These are phyloP conservation scores for Sporothrix euskadiensis DNA, from an alignment of 2,329 filamentous ascomycete species.

Conservation along the genomic window DNA sequence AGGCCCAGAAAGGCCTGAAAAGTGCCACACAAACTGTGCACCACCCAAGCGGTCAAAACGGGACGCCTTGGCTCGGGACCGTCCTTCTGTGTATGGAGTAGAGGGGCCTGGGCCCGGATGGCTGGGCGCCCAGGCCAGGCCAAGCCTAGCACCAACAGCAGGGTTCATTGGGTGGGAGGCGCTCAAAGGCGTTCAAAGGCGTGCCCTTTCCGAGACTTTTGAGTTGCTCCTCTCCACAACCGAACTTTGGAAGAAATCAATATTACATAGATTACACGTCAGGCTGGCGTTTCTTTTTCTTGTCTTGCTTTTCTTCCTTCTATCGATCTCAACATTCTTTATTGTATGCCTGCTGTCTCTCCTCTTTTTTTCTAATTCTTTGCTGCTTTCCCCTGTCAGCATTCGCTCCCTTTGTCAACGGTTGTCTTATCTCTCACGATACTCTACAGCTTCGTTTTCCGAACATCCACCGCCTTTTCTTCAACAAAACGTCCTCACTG, in stretches of 20 bases:
- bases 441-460: not conserved
- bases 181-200: not conserved
- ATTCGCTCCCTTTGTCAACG: not conserved
- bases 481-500: not conserved
- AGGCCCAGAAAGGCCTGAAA: not conserved
- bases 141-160: not conserved
- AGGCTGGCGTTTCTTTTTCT: not conserved
- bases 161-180: not conserved
- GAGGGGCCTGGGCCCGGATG: not conserved
- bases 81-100: not conserved
- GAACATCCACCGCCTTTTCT: not conserved
- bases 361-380: not conserved
- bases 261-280: not conserved
- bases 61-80: not conserved
- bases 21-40: too few relatives aligned
- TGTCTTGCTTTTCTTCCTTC: not conserved
- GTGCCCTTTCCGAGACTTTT: not conserved
- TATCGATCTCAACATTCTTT: not conserved
- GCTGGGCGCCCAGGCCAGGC: not conserved
- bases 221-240: not conserved
- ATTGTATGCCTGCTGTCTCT: not conserved
- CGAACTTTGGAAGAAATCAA: not conserved
- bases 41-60: too few relatives aligned
- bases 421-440: not conserved
- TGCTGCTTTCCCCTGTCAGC: not conserved